Evolutionary conservation across 805 yeast genomes (phyloP).

Genomic region (Deakozyma indianensis): DNA sequence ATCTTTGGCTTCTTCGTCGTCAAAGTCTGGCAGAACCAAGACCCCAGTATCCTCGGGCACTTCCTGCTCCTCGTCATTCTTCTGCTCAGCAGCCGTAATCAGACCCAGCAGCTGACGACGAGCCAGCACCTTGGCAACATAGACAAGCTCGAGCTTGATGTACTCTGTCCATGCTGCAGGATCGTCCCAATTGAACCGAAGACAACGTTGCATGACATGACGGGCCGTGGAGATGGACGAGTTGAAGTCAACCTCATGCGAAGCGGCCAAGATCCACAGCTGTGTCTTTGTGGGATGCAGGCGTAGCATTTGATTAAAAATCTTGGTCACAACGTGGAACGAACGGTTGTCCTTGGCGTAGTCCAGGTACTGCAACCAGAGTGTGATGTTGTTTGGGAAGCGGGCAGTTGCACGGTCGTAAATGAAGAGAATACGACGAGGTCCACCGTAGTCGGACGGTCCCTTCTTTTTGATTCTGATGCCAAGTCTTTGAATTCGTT

Average conservation of each 20-base stretch:
- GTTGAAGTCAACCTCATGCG: slow-evolving; percentile 80
- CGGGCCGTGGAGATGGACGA: slow-evolving; percentile 84
- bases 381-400: slow-evolving; percentile 58
- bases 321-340: slow-evolving; percentile 26
- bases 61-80: slow-evolving; percentile 31
- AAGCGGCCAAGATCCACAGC: slow-evolving; percentile 91
- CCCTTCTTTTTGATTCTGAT: slow-evolving; percentile 27
- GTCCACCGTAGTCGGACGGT: slow-evolving; percentile 77
- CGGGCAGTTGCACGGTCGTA: slow-evolving; percentile 70
- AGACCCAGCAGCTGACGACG: slow-evolving; percentile 74
- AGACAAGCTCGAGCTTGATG: slow-evolving; percentile 75
- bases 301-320: slow-evolving; percentile 64
- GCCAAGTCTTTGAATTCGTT: slow-evolving; percentile 50
- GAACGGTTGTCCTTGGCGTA: slow-evolving; percentile 27
- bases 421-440: slow-evolving; percentile 64
- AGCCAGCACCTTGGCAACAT: slow-evolving; percentile 67
- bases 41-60: slow-evolving; percentile 21
- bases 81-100: slow-evolving; percentile 39
- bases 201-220: slow-evolving; percentile 66
- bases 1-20: slow-evolving; percentile 42
- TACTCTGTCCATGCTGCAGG: slow-evolving; percentile 70
- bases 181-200: slow-evolving; percentile 69
- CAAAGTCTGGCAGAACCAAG: slow-evolving; percentile 31
- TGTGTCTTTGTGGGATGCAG: slow-evolving; percentile 83
- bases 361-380: slow-evolving; percentile 68